These are phyloP conservation scores for Dryadomyces quercus-mongolicae DNA, from an alignment of 2,329 filamentous ascomycete genomes.

Conservation along the genomic window DNA sequence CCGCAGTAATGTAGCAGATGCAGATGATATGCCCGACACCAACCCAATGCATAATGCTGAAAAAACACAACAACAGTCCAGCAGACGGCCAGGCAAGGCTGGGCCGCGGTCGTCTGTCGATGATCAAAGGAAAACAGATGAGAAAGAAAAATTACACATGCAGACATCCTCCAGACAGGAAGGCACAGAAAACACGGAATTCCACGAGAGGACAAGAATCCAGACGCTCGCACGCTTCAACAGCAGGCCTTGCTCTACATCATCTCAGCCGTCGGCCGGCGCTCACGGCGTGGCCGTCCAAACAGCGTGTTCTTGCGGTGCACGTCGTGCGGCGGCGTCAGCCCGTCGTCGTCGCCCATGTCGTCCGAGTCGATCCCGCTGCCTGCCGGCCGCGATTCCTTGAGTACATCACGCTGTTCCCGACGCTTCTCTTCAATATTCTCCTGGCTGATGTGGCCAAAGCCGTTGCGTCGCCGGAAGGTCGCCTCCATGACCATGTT, in stretches of 20 bases:
- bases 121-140: too few species aligned
- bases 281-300: slow-evolving; percentile 25
- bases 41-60: background rate
- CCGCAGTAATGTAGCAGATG: background rate
- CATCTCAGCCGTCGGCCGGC: slow-evolving; percentile 18
- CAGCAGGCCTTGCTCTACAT: slow-evolving; percentile 14
- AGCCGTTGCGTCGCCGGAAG: slow-evolving; percentile 68
- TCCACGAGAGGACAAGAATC: too few species aligned
- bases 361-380: slow-evolving; percentile 7
- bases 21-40: background rate
- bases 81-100: background rate
- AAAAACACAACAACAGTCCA: background rate
- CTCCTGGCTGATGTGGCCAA: slow-evolving; percentile 70
- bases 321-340: slow-evolving; percentile 12
- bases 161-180: too few species aligned
- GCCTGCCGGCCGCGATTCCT: slow-evolving; percentile 30
- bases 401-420: slow-evolving; percentile 46
- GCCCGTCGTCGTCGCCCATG: background rate
- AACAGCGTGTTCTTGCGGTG: slow-evolving; percentile 34
- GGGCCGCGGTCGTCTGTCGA: too few species aligned
- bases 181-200: too few species aligned
- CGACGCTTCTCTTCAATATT: slow-evolving; percentile 65
- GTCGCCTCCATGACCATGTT: slow-evolving; percentile 74
- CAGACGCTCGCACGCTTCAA: too few species aligned
- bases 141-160: too few species aligned